Conservation (phyloP, 768 basidiomycete species). For the Crucibulum laeve region DNA sequence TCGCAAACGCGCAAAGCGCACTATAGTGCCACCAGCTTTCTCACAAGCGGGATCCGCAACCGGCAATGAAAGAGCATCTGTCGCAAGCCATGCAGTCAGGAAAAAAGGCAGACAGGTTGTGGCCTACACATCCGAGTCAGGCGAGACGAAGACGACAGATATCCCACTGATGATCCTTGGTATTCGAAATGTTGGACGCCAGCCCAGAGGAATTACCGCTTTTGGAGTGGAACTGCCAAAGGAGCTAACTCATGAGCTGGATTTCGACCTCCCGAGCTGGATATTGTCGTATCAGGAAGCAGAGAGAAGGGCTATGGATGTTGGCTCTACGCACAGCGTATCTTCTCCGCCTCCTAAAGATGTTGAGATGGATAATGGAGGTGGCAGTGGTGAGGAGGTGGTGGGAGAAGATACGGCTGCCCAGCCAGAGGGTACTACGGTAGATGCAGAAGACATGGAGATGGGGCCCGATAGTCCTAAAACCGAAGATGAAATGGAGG, state of each 20-base stretch:
- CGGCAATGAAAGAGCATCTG: too few relatives aligned
- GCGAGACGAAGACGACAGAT: slow-evolving; percentile 12
- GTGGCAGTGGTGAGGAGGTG: background rate
- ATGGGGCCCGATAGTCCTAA: background rate
- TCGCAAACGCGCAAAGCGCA: too few relatives aligned
- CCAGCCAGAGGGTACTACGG: background rate
- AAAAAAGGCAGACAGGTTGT: slow-evolving; percentile 11
- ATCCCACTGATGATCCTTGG: slow-evolving; percentile 42
- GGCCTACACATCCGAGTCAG: slow-evolving; percentile 11
- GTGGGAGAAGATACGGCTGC: background rate
- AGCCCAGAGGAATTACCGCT: slow-evolving; percentile 43
- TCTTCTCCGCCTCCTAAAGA: background rate
- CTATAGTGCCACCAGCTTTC: too few relatives aligned
- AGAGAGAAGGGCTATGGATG: background rate
- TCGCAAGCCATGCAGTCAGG: too few relatives aligned
- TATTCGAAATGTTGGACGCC: slow-evolving; percentile 36
- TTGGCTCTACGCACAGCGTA: background rate
- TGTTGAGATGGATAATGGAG: background rate
- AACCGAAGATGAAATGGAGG: background rate
- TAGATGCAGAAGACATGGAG: background rate
- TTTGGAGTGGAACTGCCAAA: slow-evolving; percentile 58
- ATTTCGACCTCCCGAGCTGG: slow-evolving; percentile 59
- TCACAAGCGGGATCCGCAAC: too few relatives aligned
- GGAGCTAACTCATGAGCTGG: slow-evolving; percentile 40
- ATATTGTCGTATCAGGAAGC: slow-evolving; percentile 13